A percentile compares a stretch with the other conserved stretches of the same genome.
Evolutionary conservation across 306 rosid genomes (phyloP).

Genomic region (Aeschynomene evenia): DNA sequence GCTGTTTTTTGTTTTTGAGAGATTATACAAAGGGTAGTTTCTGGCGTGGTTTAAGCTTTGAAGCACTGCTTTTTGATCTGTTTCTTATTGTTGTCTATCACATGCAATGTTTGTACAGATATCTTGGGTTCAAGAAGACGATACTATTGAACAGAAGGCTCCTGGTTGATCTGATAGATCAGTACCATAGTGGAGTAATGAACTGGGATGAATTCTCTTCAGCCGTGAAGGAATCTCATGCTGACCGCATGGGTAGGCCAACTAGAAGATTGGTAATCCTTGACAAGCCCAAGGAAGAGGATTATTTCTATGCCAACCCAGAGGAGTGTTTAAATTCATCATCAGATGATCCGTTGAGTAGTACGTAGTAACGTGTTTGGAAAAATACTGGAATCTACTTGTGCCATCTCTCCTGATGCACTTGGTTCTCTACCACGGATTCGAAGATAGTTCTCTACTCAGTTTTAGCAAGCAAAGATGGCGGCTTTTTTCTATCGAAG

Average conservation of each 20-base stretch:
- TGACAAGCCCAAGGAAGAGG: constrained; percentile 95
- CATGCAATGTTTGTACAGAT: constrained; percentile 54
- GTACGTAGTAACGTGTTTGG: constrained; percentile 42
- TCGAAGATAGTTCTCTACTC: constrained; percentile 40
- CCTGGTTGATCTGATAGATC: constrained; percentile 83
- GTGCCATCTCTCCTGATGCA: constrained; percentile 46
- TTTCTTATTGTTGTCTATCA: not conserved
- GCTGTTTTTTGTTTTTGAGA: not conserved
- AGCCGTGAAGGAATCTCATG: constrained; percentile 79
- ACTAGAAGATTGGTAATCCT: constrained; percentile 63
- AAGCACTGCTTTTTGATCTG: not conserved
- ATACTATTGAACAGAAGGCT: constrained; percentile 77
- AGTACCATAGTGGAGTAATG: constrained; percentile 49
- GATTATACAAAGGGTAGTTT: not conserved
- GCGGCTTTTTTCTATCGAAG: constrained; percentile 39
- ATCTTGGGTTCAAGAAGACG: constrained; percentile 84
- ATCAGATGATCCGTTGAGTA: constrained; percentile 53
- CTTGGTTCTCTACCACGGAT: constrained; percentile 47
- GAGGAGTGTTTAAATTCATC: constrained; percentile 72
- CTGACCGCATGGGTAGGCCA: constrained; percentile 79
- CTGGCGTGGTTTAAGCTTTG: not conserved
- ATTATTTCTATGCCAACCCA: constrained; percentile 90
- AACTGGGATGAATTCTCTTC: constrained; percentile 83
- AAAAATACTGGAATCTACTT: constrained; percentile 32
- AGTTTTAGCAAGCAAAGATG: constrained; percentile 39